These are phyloP conservation scores for Kitagawia praeruptora DNA, from an alignment of 129 eudicot genomes.

Conservation along the genomic window DNA sequence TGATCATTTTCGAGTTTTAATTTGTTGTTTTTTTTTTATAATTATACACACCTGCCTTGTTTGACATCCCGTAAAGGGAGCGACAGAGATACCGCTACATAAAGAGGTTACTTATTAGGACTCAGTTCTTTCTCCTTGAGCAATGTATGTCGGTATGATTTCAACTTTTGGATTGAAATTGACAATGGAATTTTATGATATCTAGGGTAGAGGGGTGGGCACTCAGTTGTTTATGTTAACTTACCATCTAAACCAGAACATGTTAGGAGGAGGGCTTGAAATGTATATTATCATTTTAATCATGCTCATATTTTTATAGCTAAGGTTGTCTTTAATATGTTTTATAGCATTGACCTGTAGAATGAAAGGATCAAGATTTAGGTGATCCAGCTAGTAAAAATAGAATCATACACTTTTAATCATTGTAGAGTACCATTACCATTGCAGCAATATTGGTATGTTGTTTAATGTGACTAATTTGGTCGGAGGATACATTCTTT, in stretches of 20 bases:
- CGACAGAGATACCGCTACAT: no score
- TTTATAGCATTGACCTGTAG: no score
- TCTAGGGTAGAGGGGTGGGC: no score
- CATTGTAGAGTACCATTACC: neutral
- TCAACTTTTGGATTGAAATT: neutral
- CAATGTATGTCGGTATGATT: neutral
- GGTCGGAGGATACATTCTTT: neutral
- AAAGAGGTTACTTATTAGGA: neutral
- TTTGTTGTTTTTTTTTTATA: neutral
- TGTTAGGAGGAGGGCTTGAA: no score
- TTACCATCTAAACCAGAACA: neutral
- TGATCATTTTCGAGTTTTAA: neutral
- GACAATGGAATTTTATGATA: neutral
- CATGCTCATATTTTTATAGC: no score
- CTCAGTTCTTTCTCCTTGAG: neutral
- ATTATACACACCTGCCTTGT: no score
- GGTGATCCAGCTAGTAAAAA: neutral
- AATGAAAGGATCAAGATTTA: no score
- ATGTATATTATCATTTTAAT: no score
- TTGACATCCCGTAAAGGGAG: no score
- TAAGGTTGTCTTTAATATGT: neutral
- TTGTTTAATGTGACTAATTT: neutral
- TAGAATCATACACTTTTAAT: neutral
- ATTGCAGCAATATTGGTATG: neutral
- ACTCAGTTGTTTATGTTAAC: no score